A percentile compares a stretch with the other conserved stretches of the same genome.
Conservation (phyloP, 202 grass and related monocot species). For the Schoenoplectus triqueter region DNA sequence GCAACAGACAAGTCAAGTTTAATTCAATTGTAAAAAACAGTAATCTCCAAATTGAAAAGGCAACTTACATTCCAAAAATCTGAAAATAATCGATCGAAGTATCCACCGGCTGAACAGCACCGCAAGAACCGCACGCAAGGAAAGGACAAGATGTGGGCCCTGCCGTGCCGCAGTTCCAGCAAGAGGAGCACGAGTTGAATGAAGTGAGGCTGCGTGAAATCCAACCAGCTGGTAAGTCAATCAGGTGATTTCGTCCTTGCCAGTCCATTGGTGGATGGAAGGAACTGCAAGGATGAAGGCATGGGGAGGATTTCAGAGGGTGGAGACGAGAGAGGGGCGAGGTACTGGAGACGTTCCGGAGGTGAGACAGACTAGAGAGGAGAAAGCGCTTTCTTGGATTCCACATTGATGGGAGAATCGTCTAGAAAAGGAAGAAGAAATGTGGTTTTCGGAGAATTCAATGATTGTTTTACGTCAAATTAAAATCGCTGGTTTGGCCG, state of each 20-base stretch:
- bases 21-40: not conserved
- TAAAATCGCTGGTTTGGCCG: too few relatives aligned
- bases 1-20: not conserved
- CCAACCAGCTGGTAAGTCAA: not conserved
- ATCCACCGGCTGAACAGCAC: constrained; percentile 80
- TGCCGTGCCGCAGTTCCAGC: constrained; percentile 74
- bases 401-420: constrained; percentile 18
- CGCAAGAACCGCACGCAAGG: constrained; percentile 69
- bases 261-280: not conserved
- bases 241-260: not conserved
- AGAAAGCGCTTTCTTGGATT: not conserved
- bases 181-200: constrained; percentile 37
- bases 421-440: not conserved
- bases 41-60: not conserved
- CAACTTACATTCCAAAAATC: constrained; percentile 90
- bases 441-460: not conserved
- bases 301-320: not conserved
- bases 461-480: too few relatives aligned
- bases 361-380: not conserved
- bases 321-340: not conserved
- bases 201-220: constrained; percentile 30
- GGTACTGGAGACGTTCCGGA: constrained; percentile 15
- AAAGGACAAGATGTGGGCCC: constrained; percentile 47
- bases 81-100: constrained; percentile 68
- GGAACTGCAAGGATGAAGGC: not conserved